phyloP scores from a whole-genome alignment of 225 moss, liverwort and hornwort genomes.

The Pseudisothecium myosuroides region DNA sequence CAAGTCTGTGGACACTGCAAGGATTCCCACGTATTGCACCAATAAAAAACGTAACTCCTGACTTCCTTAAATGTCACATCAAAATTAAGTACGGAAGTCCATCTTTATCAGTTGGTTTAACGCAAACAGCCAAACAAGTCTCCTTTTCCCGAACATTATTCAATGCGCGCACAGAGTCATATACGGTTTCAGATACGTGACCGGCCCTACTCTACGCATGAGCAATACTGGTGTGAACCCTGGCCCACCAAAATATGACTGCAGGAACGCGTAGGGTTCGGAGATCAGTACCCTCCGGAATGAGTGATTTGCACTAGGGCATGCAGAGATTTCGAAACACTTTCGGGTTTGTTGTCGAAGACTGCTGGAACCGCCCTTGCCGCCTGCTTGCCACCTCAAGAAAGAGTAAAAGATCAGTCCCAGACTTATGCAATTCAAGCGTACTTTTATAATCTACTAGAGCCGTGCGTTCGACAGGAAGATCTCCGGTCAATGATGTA shows the following conservation, averaged over 20 bases:
- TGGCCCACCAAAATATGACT: neutral
- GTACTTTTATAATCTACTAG: neutral
- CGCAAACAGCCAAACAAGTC: neutral
- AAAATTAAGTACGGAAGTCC: neutral
- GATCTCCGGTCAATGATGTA: neutral
- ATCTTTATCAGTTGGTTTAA: neutral
- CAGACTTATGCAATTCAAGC: neutral
- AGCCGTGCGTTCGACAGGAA: neutral
- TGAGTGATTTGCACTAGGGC: neutral
- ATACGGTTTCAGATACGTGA: neutral
- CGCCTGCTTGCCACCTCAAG: neutral
- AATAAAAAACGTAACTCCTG: neutral
- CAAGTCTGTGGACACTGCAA: constrained; percentile 19
- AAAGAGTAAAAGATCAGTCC: neutral
- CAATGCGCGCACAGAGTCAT: neutral
- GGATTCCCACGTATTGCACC: neutral
- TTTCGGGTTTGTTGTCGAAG: neutral
- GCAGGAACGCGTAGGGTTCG: neutral
- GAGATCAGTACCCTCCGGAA: constrained; percentile 3
- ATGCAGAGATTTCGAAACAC: neutral
- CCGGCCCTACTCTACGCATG: neutral
- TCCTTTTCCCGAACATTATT: neutral
- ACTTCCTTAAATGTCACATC: neutral
- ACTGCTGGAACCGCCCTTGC: neutral
- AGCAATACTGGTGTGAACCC: neutral